These are phyloP conservation scores for Trichophyton verrucosum DNA, from an alignment of 2,329 filamentous ascomycete species.

Conservation along the genomic window DNA sequence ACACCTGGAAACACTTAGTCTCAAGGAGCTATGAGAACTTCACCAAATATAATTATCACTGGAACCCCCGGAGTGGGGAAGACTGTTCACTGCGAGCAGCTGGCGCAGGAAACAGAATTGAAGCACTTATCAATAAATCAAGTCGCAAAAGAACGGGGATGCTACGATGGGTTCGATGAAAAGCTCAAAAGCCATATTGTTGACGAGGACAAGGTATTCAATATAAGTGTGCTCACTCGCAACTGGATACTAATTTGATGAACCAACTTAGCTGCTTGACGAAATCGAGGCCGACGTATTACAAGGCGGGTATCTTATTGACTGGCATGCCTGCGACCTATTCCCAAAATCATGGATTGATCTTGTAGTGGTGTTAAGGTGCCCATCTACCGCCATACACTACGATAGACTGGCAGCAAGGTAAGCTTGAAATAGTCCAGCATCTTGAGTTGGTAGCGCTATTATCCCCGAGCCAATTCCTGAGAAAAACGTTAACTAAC, in stretches of 20 bases:
- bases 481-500: constrained; percentile 4
- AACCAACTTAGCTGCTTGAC: constrained; percentile 54
- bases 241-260: not conserved
- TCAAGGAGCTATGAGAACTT: constrained; percentile 24
- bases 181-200: constrained; percentile 82
- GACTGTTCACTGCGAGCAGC: constrained; percentile 74
- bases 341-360: constrained; percentile 93
- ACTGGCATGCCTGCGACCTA: constrained; percentile 96
- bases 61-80: constrained; percentile 95
- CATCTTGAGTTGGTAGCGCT: not conserved
- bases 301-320: constrained; percentile 73
- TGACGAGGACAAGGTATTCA: constrained; percentile 78
- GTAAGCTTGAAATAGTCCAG: constrained; percentile 29
- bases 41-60: constrained; percentile 85
- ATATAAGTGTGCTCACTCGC: not conserved
- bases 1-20: not conserved
- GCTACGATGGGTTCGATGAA: constrained; percentile 78
- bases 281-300: constrained; percentile 71
- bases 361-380: constrained; percentile 76
- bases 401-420: constrained; percentile 72
- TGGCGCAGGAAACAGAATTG: constrained; percentile 64
- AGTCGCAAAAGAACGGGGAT: constrained; percentile 75
- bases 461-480: not conserved
- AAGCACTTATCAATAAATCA: constrained; percentile 82
- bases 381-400: constrained; percentile 61